Base-by-base conservation (phyloP, 345 rosid species). In the Aethionema arabicum region DNA sequence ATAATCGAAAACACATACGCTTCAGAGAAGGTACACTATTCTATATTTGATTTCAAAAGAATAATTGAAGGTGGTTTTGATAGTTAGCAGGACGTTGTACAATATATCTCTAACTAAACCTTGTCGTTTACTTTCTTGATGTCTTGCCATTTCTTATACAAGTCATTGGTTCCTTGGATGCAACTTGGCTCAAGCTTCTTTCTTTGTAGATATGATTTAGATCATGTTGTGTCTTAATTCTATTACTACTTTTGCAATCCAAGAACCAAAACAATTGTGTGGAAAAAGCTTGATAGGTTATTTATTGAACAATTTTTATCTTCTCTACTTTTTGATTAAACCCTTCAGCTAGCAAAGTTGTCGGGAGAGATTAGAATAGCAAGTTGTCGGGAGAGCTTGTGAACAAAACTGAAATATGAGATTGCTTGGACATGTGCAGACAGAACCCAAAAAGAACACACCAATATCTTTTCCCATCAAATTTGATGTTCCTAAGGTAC, bases 401-500 rank as follows among this genome's bases (percentile, higher is more conserved):
- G 74, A 79, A 77, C 74, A 21, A 21, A n/a, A n/a, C n/a, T n/a
- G n/a, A n/a, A 93, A 87, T 76, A 79, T 93, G 97, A 82, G 85
- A 78, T 79, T 90, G 71, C 90, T 93, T 72, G 86, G 78, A 44
- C 85, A 78, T 11, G 70, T 72, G 36, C 62, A 76, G 53, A 49
- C 82, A 29, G 99, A 87, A 12, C 66, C 79, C 69, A 93, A 90
- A 72, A 87, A 85, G 56, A 80, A 79, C 72, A 76, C 89, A 9
- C 51, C 73, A 16, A 80, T 79, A 50, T 67, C 95, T 49, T 87
- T 87, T 66, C 66, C 96, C 71, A 73, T 93, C 59, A 87, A 85
- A 80, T 93, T 90, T 74, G 99, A 90, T 77, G 83, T 87, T 21
- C 27, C 1, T 48, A 90, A 86, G 85, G 99, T 87, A 64, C 56